Percentiles rank a stretch among this genome's conserved stretches.
Evolutionary conservation across 352 stramenopile genomes (phyloP).

Genomic region (Discostella stelligera): DNA sequence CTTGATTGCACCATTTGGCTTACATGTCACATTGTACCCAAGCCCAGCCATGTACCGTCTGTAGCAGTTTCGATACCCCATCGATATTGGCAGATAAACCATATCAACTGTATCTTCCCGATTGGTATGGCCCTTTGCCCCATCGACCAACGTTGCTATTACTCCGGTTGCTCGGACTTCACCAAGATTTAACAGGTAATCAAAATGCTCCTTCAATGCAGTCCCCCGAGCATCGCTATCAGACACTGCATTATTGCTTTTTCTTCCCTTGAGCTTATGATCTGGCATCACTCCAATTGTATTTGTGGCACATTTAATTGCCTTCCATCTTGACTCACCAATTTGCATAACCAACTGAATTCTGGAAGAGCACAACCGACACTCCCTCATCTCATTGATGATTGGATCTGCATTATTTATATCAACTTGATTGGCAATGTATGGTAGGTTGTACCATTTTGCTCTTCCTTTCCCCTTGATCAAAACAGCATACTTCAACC

Average conservation of each 20-base stretch:
- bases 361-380: too few relatives aligned
- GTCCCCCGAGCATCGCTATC: background rate
- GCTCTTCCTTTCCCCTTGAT: background rate
- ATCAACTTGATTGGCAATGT: too few relatives aligned
- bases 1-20: background rate
- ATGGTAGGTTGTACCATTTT: too few relatives aligned
- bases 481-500: background rate
- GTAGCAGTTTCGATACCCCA: background rate
- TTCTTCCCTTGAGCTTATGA: background rate
- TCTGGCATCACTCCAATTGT: background rate
- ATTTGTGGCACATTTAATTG: too few relatives aligned
- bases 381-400: too few relatives aligned
- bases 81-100: too few relatives aligned
- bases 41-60: background rate
- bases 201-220: slow-evolving; percentile 9
- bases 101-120: background rate
- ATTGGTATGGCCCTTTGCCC: background rate
- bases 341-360: too few relatives aligned
- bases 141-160: slow-evolving; percentile 6
- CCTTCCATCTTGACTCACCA: too few relatives aligned
- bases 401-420: too few relatives aligned
- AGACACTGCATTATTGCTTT: background rate
- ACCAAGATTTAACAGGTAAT: background rate
- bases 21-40: slow-evolving; percentile 1
- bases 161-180: too few relatives aligned